These are phyloP conservation scores for Drechslerella dactyloides DNA, from an alignment of 2,329 filamentous ascomycete species.

Conservation along the genomic window DNA sequence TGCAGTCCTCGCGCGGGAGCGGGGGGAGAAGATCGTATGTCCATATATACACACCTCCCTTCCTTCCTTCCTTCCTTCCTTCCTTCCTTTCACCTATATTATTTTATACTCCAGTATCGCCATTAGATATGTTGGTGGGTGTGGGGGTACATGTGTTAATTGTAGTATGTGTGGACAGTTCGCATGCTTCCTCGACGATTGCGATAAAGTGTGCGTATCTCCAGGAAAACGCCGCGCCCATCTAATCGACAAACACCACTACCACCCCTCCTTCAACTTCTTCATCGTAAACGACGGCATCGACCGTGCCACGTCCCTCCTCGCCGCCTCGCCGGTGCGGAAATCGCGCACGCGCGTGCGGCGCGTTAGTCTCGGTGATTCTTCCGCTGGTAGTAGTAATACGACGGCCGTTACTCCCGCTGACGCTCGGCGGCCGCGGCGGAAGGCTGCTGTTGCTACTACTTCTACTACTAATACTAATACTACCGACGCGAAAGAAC, in stretches of 20 bases:
- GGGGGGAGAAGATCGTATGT: slow-evolving; percentile 48
- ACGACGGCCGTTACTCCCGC: background rate
- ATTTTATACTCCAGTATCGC: too few species aligned
- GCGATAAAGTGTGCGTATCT: slow-evolving; percentile 41
- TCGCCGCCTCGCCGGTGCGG: slow-evolving; percentile 27
- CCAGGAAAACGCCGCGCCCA: slow-evolving; percentile 35
- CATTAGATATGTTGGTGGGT: background rate
- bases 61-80: background rate
- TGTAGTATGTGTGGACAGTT: slow-evolving; percentile 6
- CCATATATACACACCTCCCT: background rate
- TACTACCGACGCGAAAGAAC: too few species aligned
- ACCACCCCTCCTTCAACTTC: slow-evolving; percentile 47
- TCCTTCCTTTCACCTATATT: background rate
- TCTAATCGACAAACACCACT: slow-evolving; percentile 45
- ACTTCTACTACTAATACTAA: too few species aligned
- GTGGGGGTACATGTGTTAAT: background rate
- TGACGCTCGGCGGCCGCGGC: background rate
- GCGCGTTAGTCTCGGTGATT: slow-evolving; percentile 22
- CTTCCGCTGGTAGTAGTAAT: background rate
- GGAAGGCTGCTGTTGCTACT: too few species aligned
- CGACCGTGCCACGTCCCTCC: slow-evolving; percentile 36
- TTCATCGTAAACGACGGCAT: slow-evolving; percentile 47
- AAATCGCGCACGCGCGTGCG: slow-evolving; percentile 36
- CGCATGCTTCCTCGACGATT: slow-evolving; percentile 39
- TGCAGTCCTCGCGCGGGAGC: slow-evolving; percentile 32